A percentile compares a stretch with the other conserved stretches of the same genome.
phyloP scores from a whole-genome alignment of 805 yeast species.

The Saccharomycopsis microspora region DNA sequence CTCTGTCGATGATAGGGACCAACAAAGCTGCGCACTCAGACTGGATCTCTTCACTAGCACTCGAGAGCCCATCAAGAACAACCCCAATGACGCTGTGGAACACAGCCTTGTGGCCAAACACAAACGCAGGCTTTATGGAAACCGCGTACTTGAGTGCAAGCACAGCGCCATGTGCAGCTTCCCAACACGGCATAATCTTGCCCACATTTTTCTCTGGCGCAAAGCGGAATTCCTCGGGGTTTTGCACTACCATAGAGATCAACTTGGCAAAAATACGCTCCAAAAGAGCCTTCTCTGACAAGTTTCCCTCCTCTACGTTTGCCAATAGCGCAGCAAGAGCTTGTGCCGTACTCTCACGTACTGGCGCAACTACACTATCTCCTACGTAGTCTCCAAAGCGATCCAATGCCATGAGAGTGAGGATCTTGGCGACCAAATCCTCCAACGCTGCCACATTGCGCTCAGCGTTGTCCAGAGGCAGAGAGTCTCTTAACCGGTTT shows the following conservation, averaged over 20 bases:
- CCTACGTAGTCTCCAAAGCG: slow-evolving; percentile 95
- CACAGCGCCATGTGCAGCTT: slow-evolving; percentile 97
- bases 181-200: slow-evolving; percentile 61
- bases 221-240: slow-evolving; percentile 21
- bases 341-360: slow-evolving; percentile 93
- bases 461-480: slow-evolving; percentile 47
- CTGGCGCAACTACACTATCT: slow-evolving; percentile 97
- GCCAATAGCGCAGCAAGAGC: slow-evolving; percentile 78
- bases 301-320: slow-evolving; percentile 46
- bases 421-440: slow-evolving; percentile 74
- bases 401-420: slow-evolving; percentile 84
- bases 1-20: slow-evolving; percentile 49
- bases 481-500: slow-evolving; percentile 63
- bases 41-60: slow-evolving; percentile 88
- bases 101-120: slow-evolving; percentile 41
- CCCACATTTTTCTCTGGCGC: slow-evolving; percentile 28
- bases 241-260: slow-evolving; percentile 60
- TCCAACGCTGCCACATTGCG: slow-evolving; percentile 66
- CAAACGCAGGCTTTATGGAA: slow-evolving; percentile 73
- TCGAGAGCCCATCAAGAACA: slow-evolving; percentile 77
- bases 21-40: slow-evolving; percentile 92
- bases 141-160: slow-evolving; percentile 87
- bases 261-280: slow-evolving; percentile 54
- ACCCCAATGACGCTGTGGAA: slow-evolving; percentile 67
- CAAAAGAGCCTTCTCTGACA: slow-evolving; percentile 29